Evolutionary conservation across 805 yeast genomes (phyloP), one percentile per base, ranked within the genome.

Genomic region (Ogataea henricii): DNA sequence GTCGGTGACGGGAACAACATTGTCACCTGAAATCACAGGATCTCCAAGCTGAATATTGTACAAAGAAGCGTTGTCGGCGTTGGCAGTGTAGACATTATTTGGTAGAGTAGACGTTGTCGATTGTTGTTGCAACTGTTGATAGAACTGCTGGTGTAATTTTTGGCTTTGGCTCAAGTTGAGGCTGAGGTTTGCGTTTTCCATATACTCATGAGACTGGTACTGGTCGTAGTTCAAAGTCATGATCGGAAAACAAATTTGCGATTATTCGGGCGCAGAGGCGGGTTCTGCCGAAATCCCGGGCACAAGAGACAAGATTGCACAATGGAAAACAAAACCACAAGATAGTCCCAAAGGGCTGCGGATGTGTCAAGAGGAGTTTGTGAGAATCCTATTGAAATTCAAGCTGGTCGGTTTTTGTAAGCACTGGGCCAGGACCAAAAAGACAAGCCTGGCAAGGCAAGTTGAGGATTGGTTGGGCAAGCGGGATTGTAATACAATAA

Each of bases 221-320:
- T 39, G 42, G 25, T 26, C 30, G 42, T 39, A 25, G 42, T 39
- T 39, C 33, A 39, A 12, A 36, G 12, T 36, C 40, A 36, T 36
- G 40, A 34, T 20, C 21, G 12, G 20, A 10, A 7, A 27, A 13
- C 13, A 7, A 5, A 10, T 34, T 17, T 17, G 35, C 10, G 20
- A 17, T 7, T 34, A 18, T 39, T 26, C 22, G 33, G 33, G 33
- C 25, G 27, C 32, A 39, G 32, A 18, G 23, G 17, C 42, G 26
- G 42, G 33, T 33, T 27, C 25, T 16, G 33, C 42, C 42, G 13
- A 17, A 39, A 39, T 26, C 42, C 42, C 42, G 33, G 33, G 30
- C 17, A 39, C 17, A 26, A 39, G 7, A 25, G 32, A 38, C 6
- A 39, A n/a, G 21, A 8, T 37, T 21, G 32, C 40, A 39, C 42